Evolutionary conservation across 768 basidiomycete genomes (phyloP), one percentile per base, ranked within the genome.

Genomic region (Auriculariales sp.): DNA sequence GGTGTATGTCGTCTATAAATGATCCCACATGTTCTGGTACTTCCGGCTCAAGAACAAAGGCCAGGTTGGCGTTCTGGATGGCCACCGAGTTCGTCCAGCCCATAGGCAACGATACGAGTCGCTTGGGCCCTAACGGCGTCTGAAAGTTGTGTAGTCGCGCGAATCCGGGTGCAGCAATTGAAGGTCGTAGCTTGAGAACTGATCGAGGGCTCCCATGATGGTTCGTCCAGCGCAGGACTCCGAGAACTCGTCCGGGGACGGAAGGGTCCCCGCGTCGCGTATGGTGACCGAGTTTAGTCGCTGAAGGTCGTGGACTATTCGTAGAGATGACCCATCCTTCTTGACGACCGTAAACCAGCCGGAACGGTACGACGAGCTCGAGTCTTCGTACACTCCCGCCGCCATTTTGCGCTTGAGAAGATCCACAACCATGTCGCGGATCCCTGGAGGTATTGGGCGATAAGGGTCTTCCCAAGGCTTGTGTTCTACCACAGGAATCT

Each of bases 271-370:
- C 4, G 67, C 64, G 51, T 70, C 66, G 9, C 57, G 39, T 2
- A 73, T 68, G 0, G 64, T 61, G 1, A 72, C 63, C 19, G 51
- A 54, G 49, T 72, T 72, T 0, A 71, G 55, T 0, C 64, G 67
- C 46, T 68, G 61, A 0, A 72, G 51, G 39, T 66, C 61, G 45
- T 70, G 68, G 0, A 73, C 67, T 1, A 69, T 56, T 4, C 64
- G 49, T 0, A 59, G 49, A 0, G 51, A 15, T 29, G 64, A 62
- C 3, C 66, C 59, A 49, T 69, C 63, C 50, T 49, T 49, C 48
- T 49, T 52, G 25, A 35, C 17, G n/a, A 54, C 46, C 3, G 25
- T 30, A 36, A 54, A 74, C 68, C 66, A 71, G 7, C 61, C 49
- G 0, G 66, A 66, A 0, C 65, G 56, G 28, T 74, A 74, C 0